Percentiles rank a stretch among this genome's conserved stretches.
Conservation (phyloP, 495 filamentous ascomycete species). For the Apiosordaria backusii region DNA sequence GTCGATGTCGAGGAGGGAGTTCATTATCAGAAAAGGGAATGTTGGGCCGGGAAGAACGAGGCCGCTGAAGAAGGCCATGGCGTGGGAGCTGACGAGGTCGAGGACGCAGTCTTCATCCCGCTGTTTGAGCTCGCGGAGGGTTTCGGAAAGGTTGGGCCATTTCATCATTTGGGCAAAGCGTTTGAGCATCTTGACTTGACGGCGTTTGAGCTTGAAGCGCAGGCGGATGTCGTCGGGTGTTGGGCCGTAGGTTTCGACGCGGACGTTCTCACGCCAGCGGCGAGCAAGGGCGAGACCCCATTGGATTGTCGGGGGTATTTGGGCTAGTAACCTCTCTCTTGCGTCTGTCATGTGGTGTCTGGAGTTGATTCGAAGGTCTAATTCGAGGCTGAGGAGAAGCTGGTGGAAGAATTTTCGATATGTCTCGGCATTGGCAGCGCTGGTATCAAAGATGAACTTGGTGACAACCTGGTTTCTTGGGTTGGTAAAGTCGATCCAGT, state of each 20-base stretch:
- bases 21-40: conserved; percentile 70
- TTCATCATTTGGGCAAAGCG: conserved; percentile 66
- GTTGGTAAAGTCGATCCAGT: conserved; percentile 67
- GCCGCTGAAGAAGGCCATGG: conserved; percentile 70
- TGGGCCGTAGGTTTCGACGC: conserved; percentile 49
- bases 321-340: conserved; percentile 53
- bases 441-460: conserved; percentile 44
- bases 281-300: conserved; percentile 67
- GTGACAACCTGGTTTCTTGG: conserved; percentile 63
- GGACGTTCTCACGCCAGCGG: conserved; percentile 64
- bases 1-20: conserved; percentile 67
- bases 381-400: conserved; percentile 63
- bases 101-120: conserved; percentile 52
- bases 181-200: conserved; percentile 61
- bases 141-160: conserved; percentile 66
- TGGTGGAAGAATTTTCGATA: conserved; percentile 69
- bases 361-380: conserved; percentile 60
- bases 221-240: conserved; percentile 48
- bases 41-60: conserved; percentile 65
- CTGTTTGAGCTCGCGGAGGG: conserved; percentile 55
- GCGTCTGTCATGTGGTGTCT: conserved; percentile 49
- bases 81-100: conserved; percentile 58
- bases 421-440: conserved; percentile 39
- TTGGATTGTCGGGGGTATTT: conserved; percentile 62
- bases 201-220: conserved; percentile 53